A percentile compares a stretch with the other conserved stretches of the same genome.
These are phyloP conservation scores for Pseudofabraea citricarpa DNA, from an alignment of 2,329 filamentous ascomycete genomes.

Conservation along the genomic window DNA sequence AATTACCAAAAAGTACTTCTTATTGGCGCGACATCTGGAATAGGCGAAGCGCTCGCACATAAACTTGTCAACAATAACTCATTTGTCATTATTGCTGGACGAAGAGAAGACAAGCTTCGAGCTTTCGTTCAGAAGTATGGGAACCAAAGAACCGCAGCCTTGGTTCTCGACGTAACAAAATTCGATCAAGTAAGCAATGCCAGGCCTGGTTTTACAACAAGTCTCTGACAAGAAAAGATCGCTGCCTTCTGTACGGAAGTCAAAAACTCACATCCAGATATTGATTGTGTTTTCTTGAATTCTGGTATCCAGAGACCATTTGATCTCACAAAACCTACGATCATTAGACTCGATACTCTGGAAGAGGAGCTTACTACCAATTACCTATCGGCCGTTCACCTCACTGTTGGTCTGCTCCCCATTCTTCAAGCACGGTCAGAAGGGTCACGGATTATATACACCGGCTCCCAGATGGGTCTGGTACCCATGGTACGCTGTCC, in stretches of 20 bases:
- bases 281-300: constrained; percentile 54
- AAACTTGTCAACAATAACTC: constrained; percentile 40
- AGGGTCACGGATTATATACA: constrained; percentile 14
- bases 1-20: constrained; percentile 51
- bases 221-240: too few species aligned
- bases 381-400: constrained; percentile 34
- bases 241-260: too few species aligned
- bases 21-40: constrained; percentile 50
- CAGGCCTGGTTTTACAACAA: too few species aligned
- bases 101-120: constrained; percentile 45
- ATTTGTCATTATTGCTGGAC: constrained; percentile 48
- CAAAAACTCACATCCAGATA: constrained; percentile 29
- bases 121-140: constrained; percentile 42
- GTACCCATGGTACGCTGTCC: constrained; percentile 22
- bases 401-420: constrained; percentile 34
- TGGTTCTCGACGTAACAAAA: constrained; percentile 43
- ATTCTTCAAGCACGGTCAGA: constrained; percentile 15
- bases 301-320: constrained; percentile 47
- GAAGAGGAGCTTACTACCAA: constrained; percentile 35
- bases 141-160: constrained; percentile 32
- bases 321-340: constrained; percentile 41
- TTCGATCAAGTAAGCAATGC: constrained; percentile 29
- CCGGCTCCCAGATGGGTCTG: constrained; percentile 14
- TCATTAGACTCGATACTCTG: constrained; percentile 33
- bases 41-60: constrained; percentile 41